Base-by-base conservation (phyloP, 2,329 filamentous ascomycete genomes). In the Aureobasidium pullulans region DNA sequence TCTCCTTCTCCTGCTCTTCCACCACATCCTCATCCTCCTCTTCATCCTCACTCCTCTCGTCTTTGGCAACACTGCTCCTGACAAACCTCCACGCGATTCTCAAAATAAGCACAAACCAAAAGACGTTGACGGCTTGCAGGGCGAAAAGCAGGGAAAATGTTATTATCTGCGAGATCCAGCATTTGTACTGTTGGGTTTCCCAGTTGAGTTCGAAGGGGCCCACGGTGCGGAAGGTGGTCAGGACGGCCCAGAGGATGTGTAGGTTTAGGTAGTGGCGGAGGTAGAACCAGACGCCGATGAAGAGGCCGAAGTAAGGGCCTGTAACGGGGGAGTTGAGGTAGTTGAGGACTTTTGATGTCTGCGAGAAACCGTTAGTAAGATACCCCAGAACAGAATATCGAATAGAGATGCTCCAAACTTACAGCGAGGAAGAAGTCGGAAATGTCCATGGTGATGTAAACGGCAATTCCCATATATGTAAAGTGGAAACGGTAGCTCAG, bases 401-500 rank as follows among this genome's bases (percentile, higher is more conserved):
- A 4, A 9, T 16, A 6, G 61, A 28, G 62, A 40, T 4, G 43
- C 4, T 10, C 34, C 32, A 19, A n/a, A 72, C 86, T 75, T 83
- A 92, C 89, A 39, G 93, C 92, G 46, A 96, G 82, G 83, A 96
- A 96, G 76, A 96, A 96, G 73, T 96, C 92, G 62, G 87, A 91
- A 63, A 96, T 89, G 70, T 97, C 92, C 74, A 96, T 90, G 9
- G 92, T 96, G 63, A 94, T 90, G 74, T 96, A 97, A 36, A 97
- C 90, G 19, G 90, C 89, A 59, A 96, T 76, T 29, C 92, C 92
- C 72, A 97, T 95, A 75, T 96, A 93, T 19, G 91, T 95, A 73
- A 96, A 97, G 75, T 97, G 92, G 79, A 96, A 97, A 62, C 90
- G 85, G 76, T 96, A 97, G 77, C 89, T 94, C 69, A 93, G 77